Evolutionary conservation across 495 filamentous ascomycete species (phyloP), one percentile per base, ranked within the genome.

Genomic region (Penicillium herquei): DNA sequence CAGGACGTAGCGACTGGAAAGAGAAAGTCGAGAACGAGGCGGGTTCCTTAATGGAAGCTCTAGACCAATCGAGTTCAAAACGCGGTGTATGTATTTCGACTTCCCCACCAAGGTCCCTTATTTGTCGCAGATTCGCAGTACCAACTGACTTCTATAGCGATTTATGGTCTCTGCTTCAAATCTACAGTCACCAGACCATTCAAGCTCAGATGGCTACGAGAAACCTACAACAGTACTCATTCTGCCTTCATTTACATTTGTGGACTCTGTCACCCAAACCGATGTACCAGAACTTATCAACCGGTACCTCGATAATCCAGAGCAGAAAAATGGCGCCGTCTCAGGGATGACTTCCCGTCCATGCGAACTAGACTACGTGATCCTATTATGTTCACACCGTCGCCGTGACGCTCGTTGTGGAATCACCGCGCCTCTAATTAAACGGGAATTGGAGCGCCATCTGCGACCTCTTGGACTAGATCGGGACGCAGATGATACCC

Each of bases 81-180:
- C 91, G 89, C 58, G 92, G 91, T 39, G 89, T 94, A 79, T 57
- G 83, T 79, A 7, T 26, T 4, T 26, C 21, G 6, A 18, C 16
- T 9, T 55, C 10, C 43, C 30, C 32, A 11, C n/a, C 12, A 8
- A 51, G 3, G 7, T 21, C 14, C 43, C n/a, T 46, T 31, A 30
- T 8, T 7, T 31, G 1, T 21, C 5, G 13, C 26, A 39, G 21
- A 39, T 1, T 21, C 5, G 13, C 26, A 39, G 21, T 26, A 12
- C 59, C 66, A 32, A 57, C 45, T 51, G 7, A 34, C n/a, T 41
- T 6, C 21, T 49, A 6, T 34, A 95, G 90, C 81, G 79, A 52
- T 78, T 96, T 49, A 95, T 94, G 88, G 81, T 98, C 52, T 96
- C 91, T 1, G 93, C 94, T 34, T 96, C 90, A 47, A 93, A 97